A percentile compares a stretch with the other conserved stretches of the same genome.
Conservation (phyloP, 352 stramenopile species). For the Phytophthora pinifolia region DNA sequence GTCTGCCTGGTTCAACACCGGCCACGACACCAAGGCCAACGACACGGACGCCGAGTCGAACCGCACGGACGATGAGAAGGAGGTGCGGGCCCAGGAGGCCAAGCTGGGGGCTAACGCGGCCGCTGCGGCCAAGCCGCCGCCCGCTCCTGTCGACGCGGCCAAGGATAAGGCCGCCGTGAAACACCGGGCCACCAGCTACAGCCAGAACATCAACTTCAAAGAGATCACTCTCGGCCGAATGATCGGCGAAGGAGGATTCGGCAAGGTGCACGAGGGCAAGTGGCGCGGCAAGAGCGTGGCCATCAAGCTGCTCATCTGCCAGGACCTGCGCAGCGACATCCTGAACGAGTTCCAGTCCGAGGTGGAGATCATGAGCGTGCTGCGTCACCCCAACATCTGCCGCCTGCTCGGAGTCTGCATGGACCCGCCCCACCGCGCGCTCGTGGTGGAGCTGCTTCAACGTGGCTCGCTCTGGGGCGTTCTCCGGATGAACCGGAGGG, state of each 20-base stretch:
- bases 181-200: conserved; percentile 30
- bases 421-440: conserved; percentile 91
- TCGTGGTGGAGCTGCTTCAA: conserved; percentile 92
- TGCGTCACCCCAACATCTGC: conserved; percentile 96
- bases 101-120: conserved; percentile 7
- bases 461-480: conserved; percentile 93
- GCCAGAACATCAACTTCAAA: conserved; percentile 61
- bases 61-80: conserved; percentile 24
- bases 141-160: conserved; percentile 15
- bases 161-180: conserved; percentile 27
- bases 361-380: conserved; percentile 76
- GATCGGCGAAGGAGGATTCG: conserved; percentile 69
- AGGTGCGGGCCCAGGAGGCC: background rate
- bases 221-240: conserved; percentile 61
- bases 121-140: conserved; percentile 14
- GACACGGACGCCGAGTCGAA: conserved; percentile 25
- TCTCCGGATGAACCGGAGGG: conserved; percentile 65
- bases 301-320: conserved; percentile 68
- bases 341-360: conserved; percentile 70
- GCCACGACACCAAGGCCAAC: conserved; percentile 40
- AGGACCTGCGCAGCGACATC: conserved; percentile 64
- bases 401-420: conserved; percentile 94
- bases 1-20: conserved; percentile 66
- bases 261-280: conserved; percentile 70
- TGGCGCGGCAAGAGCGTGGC: conserved; percentile 67